Evolutionary conservation across 441 rosid species (phyloP).

Genomic region (Kokia cookei): DNA sequence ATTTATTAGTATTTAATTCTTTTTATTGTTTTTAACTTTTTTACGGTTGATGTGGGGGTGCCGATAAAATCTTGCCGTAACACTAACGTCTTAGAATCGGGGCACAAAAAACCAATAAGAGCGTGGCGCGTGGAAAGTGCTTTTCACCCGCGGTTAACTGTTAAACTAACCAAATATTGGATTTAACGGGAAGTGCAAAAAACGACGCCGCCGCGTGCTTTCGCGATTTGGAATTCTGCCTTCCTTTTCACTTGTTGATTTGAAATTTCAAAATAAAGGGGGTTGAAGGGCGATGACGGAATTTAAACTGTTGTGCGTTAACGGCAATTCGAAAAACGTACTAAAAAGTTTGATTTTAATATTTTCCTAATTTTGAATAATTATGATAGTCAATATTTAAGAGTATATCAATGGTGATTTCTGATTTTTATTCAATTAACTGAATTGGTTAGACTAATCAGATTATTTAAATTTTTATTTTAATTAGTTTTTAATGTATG

Average conservation of each 20-base stretch:
- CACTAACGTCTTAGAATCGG: conserved; percentile 34
- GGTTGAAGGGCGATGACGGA: not conserved
- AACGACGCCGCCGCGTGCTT: not conserved
- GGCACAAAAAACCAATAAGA: not conserved
- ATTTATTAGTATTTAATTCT: not conserved
- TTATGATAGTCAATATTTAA: no score
- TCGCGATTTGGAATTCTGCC: not conserved
- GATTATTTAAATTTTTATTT: no score
- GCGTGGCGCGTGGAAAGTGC: conserved; percentile 26
- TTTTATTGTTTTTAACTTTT: not conserved
- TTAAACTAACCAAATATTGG: conserved; percentile 20
- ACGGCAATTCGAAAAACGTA: not conserved
- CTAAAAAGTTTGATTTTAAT: no score
- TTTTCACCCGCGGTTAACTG: conserved; percentile 6
- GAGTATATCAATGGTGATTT: no score
- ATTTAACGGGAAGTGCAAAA: conserved; percentile 25
- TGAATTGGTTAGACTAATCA: no score
- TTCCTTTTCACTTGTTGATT: not conserved
- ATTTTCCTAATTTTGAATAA: no score
- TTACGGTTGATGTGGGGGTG: not conserved
- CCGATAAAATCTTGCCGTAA: conserved; percentile 47
- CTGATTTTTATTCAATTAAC: no score
- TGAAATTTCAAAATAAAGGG: conserved; percentile 4
- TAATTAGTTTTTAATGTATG: no score
- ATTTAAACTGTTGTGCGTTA: not conserved